Base-by-base conservation (phyloP, 2,329 filamentous ascomycete species). In the Xylaria sp. region DNA sequence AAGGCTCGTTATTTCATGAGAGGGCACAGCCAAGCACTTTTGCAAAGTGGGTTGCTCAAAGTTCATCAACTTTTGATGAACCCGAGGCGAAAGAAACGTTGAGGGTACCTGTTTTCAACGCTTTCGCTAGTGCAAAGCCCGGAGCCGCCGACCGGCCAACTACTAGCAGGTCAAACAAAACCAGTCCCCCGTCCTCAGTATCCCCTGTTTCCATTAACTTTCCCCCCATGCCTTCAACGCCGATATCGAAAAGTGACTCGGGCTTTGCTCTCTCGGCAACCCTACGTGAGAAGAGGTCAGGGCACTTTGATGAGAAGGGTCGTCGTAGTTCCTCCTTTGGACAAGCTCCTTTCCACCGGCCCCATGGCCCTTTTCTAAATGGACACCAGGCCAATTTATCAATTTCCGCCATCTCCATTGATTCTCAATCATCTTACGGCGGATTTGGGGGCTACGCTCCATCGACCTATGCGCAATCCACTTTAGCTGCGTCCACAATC, bases 291-390 rank as follows among this genome's bases (percentile, higher is more conserved):
- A 99, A 98, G 80, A 87, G 94, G 53, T 98, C 95, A 3, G 93
- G 91, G 1, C 92, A 97, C 74, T 97, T 98, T 68, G 91, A 95
- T 71, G 58, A 77, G 65, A 79, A 84, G 67, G 90, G 90, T n/a
- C 87, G 93, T 62, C 87, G 94, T 67, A 97, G 93, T 79, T 96
- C 93, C n/a, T 96, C 93, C 1, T 96, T 97, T 76, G 72, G 91
- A 92, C 68, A 88, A 87, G 74, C 84, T 37, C 86, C 88, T 0
- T 77, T 89, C 19, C 85, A 91, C 67, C 83, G 90, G 41, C 89
- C 90, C 4, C 91, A 86, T 73, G 79, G 89, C 31, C 91, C 93
- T 4, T 93, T 94, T 77, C 81, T 92, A 13, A 87, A 85, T 67
- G 85, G 86, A 4, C 86, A 89, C 67, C 82, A 83, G 54, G 76